These are phyloP conservation scores for Pseudozyma sp. DNA, from an alignment of 1,284 basidiomycete species.

Conservation along the genomic window DNA sequence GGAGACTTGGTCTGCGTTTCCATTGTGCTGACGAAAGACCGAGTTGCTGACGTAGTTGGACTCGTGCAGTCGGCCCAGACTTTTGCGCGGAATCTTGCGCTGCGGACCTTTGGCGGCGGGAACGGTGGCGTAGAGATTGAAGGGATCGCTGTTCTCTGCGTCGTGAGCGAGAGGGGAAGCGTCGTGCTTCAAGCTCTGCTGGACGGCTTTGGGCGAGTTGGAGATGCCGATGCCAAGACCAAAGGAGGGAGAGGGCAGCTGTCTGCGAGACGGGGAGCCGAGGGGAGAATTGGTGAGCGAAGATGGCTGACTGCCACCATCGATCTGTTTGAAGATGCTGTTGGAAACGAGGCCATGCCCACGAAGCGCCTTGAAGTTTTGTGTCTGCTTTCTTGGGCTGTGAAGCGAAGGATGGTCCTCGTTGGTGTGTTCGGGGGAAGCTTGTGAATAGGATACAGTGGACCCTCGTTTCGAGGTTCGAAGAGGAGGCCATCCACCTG, in stretches of 20 bases:
- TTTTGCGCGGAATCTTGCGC: slow-evolving; percentile 51
- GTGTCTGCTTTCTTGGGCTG: slow-evolving; percentile 46
- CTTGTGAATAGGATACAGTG: slow-evolving; percentile 34
- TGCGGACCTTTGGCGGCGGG: slow-evolving; percentile 15
- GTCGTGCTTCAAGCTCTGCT: slow-evolving; percentile 17
- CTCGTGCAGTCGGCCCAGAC: slow-evolving; percentile 46
- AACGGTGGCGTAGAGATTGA: slow-evolving; percentile 27
- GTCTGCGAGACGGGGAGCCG: slow-evolving; percentile 17
- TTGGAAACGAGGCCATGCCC: slow-evolving; percentile 61
- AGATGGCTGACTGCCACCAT: slow-evolving; percentile 24
- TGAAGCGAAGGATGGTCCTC: slow-evolving; percentile 43
- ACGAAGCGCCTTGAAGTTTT: slow-evolving; percentile 53
- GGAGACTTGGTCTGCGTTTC: slow-evolving; percentile 50
- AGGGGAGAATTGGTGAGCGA: slow-evolving; percentile 26
- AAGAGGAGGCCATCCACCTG: slow-evolving; percentile 60
- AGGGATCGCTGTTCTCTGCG: slow-evolving; percentile 39
- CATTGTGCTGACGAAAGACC: slow-evolving; percentile 75
- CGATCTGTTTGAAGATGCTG: slow-evolving; percentile 58
- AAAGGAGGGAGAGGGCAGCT: slow-evolving; percentile 29
- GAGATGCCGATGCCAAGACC: slow-evolving; percentile 59
- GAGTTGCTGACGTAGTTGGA: slow-evolving; percentile 61
- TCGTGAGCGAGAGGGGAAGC: slow-evolving; percentile 6
- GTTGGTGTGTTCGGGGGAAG: slow-evolving; percentile 25
- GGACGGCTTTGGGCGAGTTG: slow-evolving; percentile 12
- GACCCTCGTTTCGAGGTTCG: slow-evolving; percentile 29